Evolutionary conservation across 495 filamentous ascomycete species (phyloP).

Genomic region (Penicillium steckii): DNA sequence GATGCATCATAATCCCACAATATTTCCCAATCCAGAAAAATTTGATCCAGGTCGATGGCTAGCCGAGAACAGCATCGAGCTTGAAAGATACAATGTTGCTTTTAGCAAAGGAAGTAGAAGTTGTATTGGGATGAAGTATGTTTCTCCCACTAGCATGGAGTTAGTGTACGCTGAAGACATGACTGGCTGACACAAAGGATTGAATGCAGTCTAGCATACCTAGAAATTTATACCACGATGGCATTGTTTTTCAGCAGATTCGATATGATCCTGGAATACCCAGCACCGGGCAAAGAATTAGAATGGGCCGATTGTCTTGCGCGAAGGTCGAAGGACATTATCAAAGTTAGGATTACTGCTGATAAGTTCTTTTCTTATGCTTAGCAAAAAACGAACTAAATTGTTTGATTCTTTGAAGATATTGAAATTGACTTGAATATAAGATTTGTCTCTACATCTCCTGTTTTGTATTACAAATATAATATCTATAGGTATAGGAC

Average conservation of each 20-base stretch:
- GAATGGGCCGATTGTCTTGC: neutral
- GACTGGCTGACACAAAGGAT: neutral
- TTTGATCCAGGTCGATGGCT: conserved; percentile 1
- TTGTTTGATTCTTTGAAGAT: neutral
- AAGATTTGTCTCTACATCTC: neutral
- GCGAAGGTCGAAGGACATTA: neutral
- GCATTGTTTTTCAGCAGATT: neutral
- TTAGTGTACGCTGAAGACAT: neutral
- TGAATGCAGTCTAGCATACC: neutral
- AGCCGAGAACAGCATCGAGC: neutral
- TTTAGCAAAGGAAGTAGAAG: conserved; percentile 1
- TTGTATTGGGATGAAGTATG: conserved; percentile 1
- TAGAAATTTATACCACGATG: neutral
- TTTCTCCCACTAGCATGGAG: neutral
- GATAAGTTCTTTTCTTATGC: too few relatives aligned
- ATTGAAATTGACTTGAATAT: neutral
- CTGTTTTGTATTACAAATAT: too few relatives aligned
- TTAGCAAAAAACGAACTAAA: too few relatives aligned
- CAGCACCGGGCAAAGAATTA: neutral
- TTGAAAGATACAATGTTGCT: conserved; percentile 1
- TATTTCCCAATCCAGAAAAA: neutral
- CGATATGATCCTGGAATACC: neutral
- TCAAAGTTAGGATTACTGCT: neutral
- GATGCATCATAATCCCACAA: neutral
- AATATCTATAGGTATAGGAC: too few relatives aligned